Evolutionary conservation across 176 grass and related monocot species (phyloP), one percentile per base, ranked within the genome.

Genomic region (Carex scoparia): DNA sequence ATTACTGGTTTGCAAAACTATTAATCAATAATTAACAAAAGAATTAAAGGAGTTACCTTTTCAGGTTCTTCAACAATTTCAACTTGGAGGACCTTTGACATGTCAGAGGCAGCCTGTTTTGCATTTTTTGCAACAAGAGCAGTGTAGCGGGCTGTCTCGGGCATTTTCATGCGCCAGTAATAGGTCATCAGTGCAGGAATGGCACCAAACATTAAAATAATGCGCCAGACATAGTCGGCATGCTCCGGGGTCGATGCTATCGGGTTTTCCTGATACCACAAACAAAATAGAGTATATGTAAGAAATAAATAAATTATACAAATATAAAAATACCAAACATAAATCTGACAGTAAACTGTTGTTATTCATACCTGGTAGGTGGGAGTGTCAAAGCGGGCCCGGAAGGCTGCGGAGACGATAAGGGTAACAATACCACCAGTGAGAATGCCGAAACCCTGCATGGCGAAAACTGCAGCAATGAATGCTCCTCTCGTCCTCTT

Each of bases 181-280:
- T 92, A 92, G 38, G 92, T 97, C 7, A 97, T 16, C 5, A 85
- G 79, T 0, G 94, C 94, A 8, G 94, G 94, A 61, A 91, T 9
- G 80, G 94, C 90, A 23, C 92, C 94, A 67, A 88, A 86, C 92
- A 97, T 97, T 62, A 97, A 84, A 73, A 97, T 57, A 84, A 87
- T 56, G 55, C 94, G 89, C 94, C 94, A 97, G 0, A 87, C 94
- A 81, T 57, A 94, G 82, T 97, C 94, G 1, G 91, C 94, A 60
- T 97, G 65, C 56, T 35, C 5, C 2, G 87, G 92, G 51, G 92
- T 89, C n/a, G 89, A 93, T 0, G 84, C 88, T 0, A 9, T 3
- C 0, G 89, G 2, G 63, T 79, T 79, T 4, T 80, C 75, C 85
- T 68, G 76, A 66, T 66, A 48, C 61, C 28, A 83, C 40, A 63